Evolutionary conservation across 1,139 yeast species (phyloP).

Genomic region (Suzukiozyma palmioleophila): DNA sequence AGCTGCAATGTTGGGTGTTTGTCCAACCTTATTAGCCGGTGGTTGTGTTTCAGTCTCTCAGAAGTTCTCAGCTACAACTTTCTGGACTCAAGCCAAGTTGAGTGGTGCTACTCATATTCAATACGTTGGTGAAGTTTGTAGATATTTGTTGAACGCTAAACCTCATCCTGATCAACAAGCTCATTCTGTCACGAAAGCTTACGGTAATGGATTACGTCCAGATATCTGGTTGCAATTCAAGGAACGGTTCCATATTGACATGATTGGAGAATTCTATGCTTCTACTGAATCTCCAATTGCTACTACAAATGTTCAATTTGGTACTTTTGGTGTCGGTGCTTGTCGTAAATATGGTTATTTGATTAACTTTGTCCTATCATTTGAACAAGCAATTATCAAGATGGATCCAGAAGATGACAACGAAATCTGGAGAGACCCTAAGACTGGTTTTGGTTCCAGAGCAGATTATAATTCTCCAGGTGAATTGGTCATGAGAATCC

Average conservation of each 20-base stretch:
- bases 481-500: conserved; percentile 74
- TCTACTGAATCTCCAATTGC: conserved; percentile 94
- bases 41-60: conserved; percentile 78
- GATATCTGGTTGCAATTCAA: conserved; percentile 88
- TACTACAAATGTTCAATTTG: conserved; percentile 74
- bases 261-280: conserved; percentile 89
- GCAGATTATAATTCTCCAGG: conserved; percentile 65
- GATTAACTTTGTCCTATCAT: conserved; percentile 49
- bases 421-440: conserved; percentile 64
- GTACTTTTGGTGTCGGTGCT: conserved; percentile 84
- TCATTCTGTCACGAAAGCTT: conserved; percentile 69
- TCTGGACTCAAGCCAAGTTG: conserved; percentile 86
- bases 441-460: conserved; percentile 51
- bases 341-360: conserved; percentile 78
- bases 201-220: conserved; percentile 91
- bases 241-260: conserved; percentile 65
- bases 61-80: conserved; percentile 78
- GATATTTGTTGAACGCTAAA: conserved; percentile 73
- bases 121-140: conserved; percentile 94
- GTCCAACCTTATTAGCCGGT: conserved; percentile 61
- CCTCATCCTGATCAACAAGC: conserved; percentile 60
- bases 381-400: conserved; percentile 59
- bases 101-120: conserved; percentile 76
- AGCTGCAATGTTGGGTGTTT: conserved; percentile 80
- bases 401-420: conserved; percentile 83